Base-by-base conservation (phyloP, 2,329 filamentous ascomycete genomes). In the Fusarium pseudograminearum region DNA sequence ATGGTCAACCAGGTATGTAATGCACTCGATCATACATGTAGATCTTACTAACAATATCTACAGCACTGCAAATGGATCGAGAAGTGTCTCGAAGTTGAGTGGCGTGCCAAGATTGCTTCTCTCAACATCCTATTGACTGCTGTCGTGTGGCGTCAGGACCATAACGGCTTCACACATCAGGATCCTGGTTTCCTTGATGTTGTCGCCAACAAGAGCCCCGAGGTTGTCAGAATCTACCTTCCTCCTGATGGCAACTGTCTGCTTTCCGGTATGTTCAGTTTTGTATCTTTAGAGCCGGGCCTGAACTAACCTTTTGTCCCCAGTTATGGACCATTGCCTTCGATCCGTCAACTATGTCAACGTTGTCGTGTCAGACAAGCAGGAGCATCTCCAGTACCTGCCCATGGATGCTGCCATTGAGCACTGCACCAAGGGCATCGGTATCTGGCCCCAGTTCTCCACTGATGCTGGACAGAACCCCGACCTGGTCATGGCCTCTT, bases 121-220 rank as follows among this genome's bases (percentile, higher is more conserved):
- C 87, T 94, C 72, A 94, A 94, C 81, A 93, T 94, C 70, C 85
- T 94, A 16, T 84, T 94, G 56, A 94, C 92, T 2, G 89, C 90
- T 3, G 92, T 92, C 10, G 91, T 94, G 61, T 94, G 91, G 92
- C 84, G 92, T 73, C 92, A 94, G 81, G 92, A 94, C 70, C 92
- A 94, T 83, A 94, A 94, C 74, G 92, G 92, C 36, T 94, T 94
- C 81, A 93, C 91, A 0, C 91, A 94, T 76, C 91, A 94, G 77
- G 91, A 93, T 69, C 92, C 91, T 0, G 91, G 91, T 40, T 94
- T 94, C 85, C 85, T 94, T 15, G 91, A 93, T 69, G 90, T 94
- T 1, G 87, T 94, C 4, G 89, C 89, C 71, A 94, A 94, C 83
- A 94, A 94, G 82, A 91, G 87, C 69, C 91, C 92, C 10, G 90